Evolutionary conservation across 805 yeast species (phyloP).

Genomic region (Komagataella phaffii): DNA sequence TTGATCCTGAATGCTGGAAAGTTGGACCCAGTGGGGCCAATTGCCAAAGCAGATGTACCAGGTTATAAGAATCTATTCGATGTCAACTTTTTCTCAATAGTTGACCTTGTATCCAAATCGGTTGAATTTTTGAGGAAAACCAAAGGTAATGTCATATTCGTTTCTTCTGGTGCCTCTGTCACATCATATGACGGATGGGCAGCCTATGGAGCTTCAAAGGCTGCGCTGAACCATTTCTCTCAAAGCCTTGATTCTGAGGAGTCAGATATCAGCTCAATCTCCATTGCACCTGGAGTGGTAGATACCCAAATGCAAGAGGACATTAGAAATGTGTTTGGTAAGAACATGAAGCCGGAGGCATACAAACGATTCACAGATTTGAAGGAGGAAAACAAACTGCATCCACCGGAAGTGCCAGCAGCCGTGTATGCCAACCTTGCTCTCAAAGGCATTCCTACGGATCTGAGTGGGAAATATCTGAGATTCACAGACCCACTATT

Average conservation of each 20-base stretch:
- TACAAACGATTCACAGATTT: constrained; percentile 52
- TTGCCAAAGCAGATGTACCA: constrained; percentile 35
- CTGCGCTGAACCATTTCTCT: constrained; percentile 75
- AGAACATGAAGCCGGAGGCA: constrained; percentile 46
- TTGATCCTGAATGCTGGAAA: constrained; percentile 74
- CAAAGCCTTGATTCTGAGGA: constrained; percentile 59
- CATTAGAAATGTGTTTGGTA: constrained; percentile 53
- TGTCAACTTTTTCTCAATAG: constrained; percentile 66
- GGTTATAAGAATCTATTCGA: constrained; percentile 59
- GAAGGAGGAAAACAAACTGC: constrained; percentile 39
- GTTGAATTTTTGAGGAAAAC: constrained; percentile 44
- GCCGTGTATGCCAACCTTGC: constrained; percentile 55
- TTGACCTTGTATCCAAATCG: constrained; percentile 38
- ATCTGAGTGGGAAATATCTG: constrained; percentile 53
- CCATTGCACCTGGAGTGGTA: constrained; percentile 93
- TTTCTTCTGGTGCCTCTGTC: constrained; percentile 80
- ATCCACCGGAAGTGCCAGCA: constrained; percentile 66
- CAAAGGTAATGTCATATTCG: constrained; percentile 59
- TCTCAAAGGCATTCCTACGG: constrained; percentile 37
- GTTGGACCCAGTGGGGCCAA: constrained; percentile 57
- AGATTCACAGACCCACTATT: constrained; percentile 38
- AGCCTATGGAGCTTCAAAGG: constrained; percentile 80
- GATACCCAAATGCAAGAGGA: constrained; percentile 80
- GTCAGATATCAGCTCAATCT: constrained; percentile 37
- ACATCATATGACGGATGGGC: constrained; percentile 67